Evolutionary conservation across 2,329 filamentous ascomycete genomes (phyloP).

Genomic region (Diaporthe nobilis): DNA sequence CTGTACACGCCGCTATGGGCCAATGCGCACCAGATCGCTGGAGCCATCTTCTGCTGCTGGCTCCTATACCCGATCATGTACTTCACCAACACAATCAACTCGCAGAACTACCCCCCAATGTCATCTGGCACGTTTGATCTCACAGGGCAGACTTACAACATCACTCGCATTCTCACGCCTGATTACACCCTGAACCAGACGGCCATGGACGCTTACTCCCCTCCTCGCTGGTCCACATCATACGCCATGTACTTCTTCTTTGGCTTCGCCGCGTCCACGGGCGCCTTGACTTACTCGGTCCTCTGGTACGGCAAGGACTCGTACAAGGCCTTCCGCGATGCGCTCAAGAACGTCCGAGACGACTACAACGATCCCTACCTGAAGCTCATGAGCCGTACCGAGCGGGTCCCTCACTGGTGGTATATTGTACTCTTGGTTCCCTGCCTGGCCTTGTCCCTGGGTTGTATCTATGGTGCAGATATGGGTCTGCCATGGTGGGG

Average conservation of each 20-base stretch:
- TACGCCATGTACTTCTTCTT: constrained; percentile 53
- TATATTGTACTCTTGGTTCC: constrained; percentile 47
- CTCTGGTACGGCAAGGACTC: constrained; percentile 49
- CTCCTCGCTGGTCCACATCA: constrained; percentile 47
- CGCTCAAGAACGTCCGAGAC: constrained; percentile 43
- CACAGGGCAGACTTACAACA: constrained; percentile 48
- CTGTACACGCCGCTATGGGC: constrained; percentile 46
- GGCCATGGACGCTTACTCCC: constrained; percentile 47
- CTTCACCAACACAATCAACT: constrained; percentile 45
- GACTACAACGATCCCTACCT: constrained; percentile 51
- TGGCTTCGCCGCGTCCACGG: constrained; percentile 52
- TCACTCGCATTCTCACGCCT: constrained; percentile 46
- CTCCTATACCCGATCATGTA: constrained; percentile 46
- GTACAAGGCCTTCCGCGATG: constrained; percentile 43
- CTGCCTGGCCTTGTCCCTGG: constrained; percentile 48
- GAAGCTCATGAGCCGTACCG: constrained; percentile 48
- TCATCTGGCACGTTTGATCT: constrained; percentile 47
- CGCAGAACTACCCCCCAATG: constrained; percentile 45
- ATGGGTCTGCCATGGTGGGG: constrained; percentile 52
- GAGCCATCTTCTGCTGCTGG: constrained; percentile 43
- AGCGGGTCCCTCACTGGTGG: constrained; percentile 51
- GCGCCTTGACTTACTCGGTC: constrained; percentile 48
- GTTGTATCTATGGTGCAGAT: constrained; percentile 47
- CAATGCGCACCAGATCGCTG: constrained; percentile 44
- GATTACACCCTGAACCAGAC: constrained; percentile 48